Evolutionary conservation across 2,329 filamentous ascomycete species (phyloP).

Genomic region (Pseudogymnoascus sp.): DNA sequence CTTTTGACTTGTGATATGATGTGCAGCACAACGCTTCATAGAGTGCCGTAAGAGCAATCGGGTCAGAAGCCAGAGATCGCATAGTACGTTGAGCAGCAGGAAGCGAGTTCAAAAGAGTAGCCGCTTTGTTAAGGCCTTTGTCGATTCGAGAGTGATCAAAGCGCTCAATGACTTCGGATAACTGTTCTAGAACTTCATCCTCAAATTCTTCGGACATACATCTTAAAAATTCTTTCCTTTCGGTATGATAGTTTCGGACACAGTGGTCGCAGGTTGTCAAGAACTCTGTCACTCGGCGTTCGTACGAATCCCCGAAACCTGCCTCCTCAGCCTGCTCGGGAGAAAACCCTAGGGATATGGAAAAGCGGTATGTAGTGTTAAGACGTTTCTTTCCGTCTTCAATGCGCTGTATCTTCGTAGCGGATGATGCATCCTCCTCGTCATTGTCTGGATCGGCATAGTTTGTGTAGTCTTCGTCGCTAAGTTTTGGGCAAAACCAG

Average conservation of each 20-base stretch:
- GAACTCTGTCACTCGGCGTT: slow-evolving; percentile 46
- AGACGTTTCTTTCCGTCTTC: slow-evolving; percentile 48
- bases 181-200: slow-evolving; percentile 43
- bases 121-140: slow-evolving; percentile 49
- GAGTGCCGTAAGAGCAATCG: slow-evolving; percentile 65
- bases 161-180: slow-evolving; percentile 50
- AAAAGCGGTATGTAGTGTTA: slow-evolving; percentile 58
- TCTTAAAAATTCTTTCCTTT: slow-evolving; percentile 55
- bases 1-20: slow-evolving; percentile 54
- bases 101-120: slow-evolving; percentile 41
- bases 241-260: slow-evolving; percentile 66
- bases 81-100: slow-evolving; percentile 24
- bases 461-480: slow-evolving; percentile 54
- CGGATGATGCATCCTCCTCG: slow-evolving; percentile 40
- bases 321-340: slow-evolving; percentile 43
- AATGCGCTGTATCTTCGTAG: slow-evolving; percentile 47
- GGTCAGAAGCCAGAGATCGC: slow-evolving; percentile 32
- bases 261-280: slow-evolving; percentile 62
- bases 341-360: slow-evolving; percentile 60
- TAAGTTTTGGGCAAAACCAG: slow-evolving; percentile 59
- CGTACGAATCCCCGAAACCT: slow-evolving; percentile 53
- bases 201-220: slow-evolving; percentile 47
- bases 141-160: slow-evolving; percentile 57
- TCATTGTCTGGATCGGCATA: slow-evolving; percentile 49
- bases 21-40: slow-evolving; percentile 86